A percentile compares a stretch with the other conserved stretches of the same genome.
phyloP scores from a whole-genome alignment of 257 asterid genomes.

The Verbena officinalis region DNA sequence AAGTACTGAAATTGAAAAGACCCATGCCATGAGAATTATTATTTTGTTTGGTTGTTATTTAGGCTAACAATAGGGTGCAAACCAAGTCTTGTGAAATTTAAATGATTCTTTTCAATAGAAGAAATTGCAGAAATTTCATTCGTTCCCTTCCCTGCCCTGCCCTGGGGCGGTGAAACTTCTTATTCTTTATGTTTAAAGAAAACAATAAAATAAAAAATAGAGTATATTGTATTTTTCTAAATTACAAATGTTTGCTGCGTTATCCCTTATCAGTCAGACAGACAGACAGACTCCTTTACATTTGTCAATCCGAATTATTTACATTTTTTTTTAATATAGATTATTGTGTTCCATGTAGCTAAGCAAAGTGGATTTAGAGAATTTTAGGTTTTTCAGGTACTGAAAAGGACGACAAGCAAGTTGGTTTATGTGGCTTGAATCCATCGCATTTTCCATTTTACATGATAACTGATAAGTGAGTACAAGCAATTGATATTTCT shows the following conservation, averaged over 20 bases:
- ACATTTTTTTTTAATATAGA: no score
- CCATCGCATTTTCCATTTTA: constrained; percentile 17
- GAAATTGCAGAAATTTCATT: background rate
- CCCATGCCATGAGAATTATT: background rate
- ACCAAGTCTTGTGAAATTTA: background rate
- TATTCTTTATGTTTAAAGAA: background rate
- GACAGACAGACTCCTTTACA: no score
- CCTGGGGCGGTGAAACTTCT: constrained; percentile 1
- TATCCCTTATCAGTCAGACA: no score
- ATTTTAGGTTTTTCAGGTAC: background rate
- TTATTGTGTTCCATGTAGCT: no score
- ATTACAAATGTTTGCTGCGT: no score
- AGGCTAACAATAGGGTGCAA: background rate
- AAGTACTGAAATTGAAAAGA: constrained; percentile 10
- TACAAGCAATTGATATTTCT: background rate
- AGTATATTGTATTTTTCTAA: no score
- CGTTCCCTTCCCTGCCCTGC: background rate
- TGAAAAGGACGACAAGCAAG: constrained; percentile 1
- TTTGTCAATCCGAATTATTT: no score
- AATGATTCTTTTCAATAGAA: background rate
- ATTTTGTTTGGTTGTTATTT: background rate
- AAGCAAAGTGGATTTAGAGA: background rate
- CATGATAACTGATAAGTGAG: background rate
- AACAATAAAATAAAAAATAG: background rate
- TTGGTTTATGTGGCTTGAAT: background rate